These are phyloP conservation scores for Haplographium delicatum DNA, from an alignment of 495 filamentous ascomycete genomes.

Conservation along the genomic window DNA sequence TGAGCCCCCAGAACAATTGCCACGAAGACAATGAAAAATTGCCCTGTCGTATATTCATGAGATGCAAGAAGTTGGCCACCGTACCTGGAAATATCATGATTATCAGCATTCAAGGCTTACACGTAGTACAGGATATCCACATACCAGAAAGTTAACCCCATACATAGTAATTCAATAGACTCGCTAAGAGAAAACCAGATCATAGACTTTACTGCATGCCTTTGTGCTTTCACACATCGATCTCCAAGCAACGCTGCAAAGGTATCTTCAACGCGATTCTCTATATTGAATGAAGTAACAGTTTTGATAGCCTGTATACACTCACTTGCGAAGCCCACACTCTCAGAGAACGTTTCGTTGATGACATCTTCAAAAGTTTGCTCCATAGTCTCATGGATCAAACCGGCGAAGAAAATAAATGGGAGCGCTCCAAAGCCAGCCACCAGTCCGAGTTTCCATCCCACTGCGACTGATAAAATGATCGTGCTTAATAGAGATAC, in stretches of 20 bases:
- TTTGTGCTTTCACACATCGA: constrained; percentile 46
- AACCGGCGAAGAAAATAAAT: constrained; percentile 44
- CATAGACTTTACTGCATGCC: constrained; percentile 45
- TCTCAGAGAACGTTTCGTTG: constrained; percentile 46
- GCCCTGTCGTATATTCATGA: constrained; percentile 28
- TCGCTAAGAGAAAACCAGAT: constrained; percentile 47
- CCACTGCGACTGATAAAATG: constrained; percentile 47
- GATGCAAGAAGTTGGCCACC: constrained; percentile 23
- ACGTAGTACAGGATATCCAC: constrained; percentile 16
- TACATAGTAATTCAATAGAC: constrained; percentile 49
- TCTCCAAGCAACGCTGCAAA: constrained; percentile 45
- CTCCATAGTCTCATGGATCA: constrained; percentile 48
- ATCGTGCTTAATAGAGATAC: too few relatives aligned
- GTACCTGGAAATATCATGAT: constrained; percentile 29
- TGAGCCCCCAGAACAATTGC: too few relatives aligned
- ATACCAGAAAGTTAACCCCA: constrained; percentile 55
- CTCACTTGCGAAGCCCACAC: constrained; percentile 51
- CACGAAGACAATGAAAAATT: too few relatives aligned
- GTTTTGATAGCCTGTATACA: constrained; percentile 51
- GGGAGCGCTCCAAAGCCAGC: constrained; percentile 44
- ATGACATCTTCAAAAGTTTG: constrained; percentile 47
- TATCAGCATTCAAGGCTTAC: not conserved
- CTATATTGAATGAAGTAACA: constrained; percentile 48
- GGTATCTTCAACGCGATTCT: constrained; percentile 41
- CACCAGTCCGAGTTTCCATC: constrained; percentile 46